These are phyloP conservation scores for Jatropha podagrica DNA, from an alignment of 441 rosid genomes.

Conservation along the genomic window DNA sequence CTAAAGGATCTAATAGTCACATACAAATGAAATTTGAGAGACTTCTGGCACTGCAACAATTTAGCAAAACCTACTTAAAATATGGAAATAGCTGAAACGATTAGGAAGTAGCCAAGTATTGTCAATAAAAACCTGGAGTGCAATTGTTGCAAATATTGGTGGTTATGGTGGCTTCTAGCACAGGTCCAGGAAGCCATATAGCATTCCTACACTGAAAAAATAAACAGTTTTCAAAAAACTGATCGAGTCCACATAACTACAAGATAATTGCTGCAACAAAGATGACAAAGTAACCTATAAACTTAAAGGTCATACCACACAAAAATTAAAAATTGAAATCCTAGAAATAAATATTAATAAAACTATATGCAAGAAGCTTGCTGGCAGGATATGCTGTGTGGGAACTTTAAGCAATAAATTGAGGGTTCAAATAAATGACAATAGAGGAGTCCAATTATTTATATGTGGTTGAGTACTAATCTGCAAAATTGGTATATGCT, in stretches of 20 bases:
- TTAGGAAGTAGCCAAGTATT: slow-evolving; percentile 11
- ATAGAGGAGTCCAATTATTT: not conserved
- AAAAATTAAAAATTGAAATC: not conserved
- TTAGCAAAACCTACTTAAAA: not conserved
- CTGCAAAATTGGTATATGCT: not conserved
- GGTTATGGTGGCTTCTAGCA: slow-evolving; percentile 83
- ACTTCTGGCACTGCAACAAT: not conserved
- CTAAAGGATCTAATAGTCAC: not conserved
- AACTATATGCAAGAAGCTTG: not conserved
- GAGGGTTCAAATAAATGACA: not conserved
- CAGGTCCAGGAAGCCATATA: slow-evolving; percentile 95
- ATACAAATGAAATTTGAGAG: not conserved
- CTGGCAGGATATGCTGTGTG: not conserved
- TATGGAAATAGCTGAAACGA: not conserved
- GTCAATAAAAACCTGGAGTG: slow-evolving; percentile 62
- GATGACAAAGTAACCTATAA: not conserved
- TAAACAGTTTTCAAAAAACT: slow-evolving; percentile 15
- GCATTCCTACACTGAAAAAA: slow-evolving; percentile 81
- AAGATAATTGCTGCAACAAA: slow-evolving; percentile 1
- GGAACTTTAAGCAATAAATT: not conserved
- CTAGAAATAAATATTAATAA: not conserved
- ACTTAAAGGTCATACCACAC: not conserved
- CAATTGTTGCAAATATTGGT: slow-evolving; percentile 72
- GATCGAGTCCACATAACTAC: not conserved
- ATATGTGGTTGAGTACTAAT: not conserved